phyloP scores from a whole-genome alignment of 108 stramenopile species.

The Pseudonitzschia multiseries region DNA sequence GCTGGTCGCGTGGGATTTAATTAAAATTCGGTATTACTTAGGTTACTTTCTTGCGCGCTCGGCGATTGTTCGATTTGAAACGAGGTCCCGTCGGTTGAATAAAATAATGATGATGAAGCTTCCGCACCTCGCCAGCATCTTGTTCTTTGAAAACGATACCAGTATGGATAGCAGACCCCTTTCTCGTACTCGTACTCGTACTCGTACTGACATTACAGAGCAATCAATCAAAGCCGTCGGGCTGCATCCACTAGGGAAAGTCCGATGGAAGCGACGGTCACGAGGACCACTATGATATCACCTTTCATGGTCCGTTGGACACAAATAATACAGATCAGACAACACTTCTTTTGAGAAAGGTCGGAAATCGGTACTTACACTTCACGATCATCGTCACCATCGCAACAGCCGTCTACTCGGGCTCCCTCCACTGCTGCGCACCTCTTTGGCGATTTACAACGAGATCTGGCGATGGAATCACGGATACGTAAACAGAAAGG shows the following conservation, averaged over 20 bases:
- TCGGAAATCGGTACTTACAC: not conserved
- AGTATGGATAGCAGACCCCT: no score
- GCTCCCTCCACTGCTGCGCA: not conserved
- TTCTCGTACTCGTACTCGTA: no score
- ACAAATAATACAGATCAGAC: not conserved
- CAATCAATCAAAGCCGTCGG: no score
- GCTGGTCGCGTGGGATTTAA: not conserved
- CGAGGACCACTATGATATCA: not conserved
- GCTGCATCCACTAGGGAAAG: not conserved
- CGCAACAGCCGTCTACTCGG: not conserved
- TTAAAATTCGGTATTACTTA: not conserved
- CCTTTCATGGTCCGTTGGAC: no score
- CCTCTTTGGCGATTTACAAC: constrained; percentile 16
- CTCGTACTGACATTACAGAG: no score
- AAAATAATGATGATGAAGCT: not conserved
- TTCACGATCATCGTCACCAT: not conserved
- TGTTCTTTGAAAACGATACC: not conserved
- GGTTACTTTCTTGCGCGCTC: not conserved
- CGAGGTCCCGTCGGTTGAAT: not conserved
- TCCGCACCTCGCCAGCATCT: not conserved
- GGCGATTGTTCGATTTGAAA: not conserved
- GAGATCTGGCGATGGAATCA: constrained; percentile 12
- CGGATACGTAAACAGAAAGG: not conserved
- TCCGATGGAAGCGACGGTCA: not conserved
- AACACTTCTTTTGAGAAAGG: not conserved